Evolutionary conservation across 1,139 yeast genomes (phyloP), one percentile per base, ranked within the genome.

Genomic region (Lodderomyces elongisporus): DNA sequence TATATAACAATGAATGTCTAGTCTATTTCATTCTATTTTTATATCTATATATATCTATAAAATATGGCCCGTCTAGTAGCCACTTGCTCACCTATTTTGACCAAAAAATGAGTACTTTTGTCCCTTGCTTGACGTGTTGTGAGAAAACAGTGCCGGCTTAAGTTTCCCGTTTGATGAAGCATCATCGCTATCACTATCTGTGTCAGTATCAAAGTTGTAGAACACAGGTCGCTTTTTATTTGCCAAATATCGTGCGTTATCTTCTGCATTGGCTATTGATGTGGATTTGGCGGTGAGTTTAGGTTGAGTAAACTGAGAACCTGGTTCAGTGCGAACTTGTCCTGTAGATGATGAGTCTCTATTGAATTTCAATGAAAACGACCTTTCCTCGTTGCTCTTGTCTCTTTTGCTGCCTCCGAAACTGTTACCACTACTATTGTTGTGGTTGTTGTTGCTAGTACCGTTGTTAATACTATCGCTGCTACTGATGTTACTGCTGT

Each of bases 181-280:
- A 12, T 37, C 37, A 6, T 35, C 42, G 18, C 39, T 43, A 27
- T 40, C 46, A 32, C 34, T 34, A 28, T 48, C 49, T 14, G 42
- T 48, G 16, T 51, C 56, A 8, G 50, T 50, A 28, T 61, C 54
- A 31, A 63, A 49, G 38, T 62, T 58, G 41, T 62, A 65, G 42
- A 66, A 65, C 29, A 64, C 54, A 10, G 62, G 52, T 37, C 51
- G 47, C 35, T 42, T 42, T 35, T 46, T 43, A 14, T 12, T 9
- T n/a, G 12, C 14, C 26, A 24, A 13, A n/a, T 6, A 7, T 7
- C 14, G 6, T 10, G 12, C 6, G 10, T 24, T 10, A n/a, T 24
- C 10, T 10, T 9, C 8, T 7, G 26, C 26, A 24, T 24, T 13
- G 6, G 12, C 8, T n/a, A 7, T 24, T n/a, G 26, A 10, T 7